Evolutionary conservation across 1,284 basidiomycete species (phyloP), one percentile per base, ranked within the genome.

Genomic region (Ganoderma boninense): DNA sequence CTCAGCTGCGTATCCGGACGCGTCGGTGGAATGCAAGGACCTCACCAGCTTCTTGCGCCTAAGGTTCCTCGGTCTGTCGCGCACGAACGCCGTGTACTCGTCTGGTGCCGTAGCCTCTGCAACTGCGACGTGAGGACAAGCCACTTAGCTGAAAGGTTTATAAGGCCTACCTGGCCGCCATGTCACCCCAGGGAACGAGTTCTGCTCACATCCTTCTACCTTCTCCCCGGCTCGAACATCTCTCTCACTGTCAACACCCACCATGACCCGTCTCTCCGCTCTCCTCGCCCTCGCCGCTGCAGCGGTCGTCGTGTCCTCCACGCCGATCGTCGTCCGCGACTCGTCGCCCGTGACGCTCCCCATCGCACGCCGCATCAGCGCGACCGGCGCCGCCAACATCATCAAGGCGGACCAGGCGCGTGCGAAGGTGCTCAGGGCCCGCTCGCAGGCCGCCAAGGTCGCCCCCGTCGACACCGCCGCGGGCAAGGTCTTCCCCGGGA

Each of bases 401-500:
- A 44, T 72, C 38, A 68, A 75, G 64, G 61, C 62, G 29, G 79
- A 79, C 67, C 77, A 73, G 67, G 77, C 76, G 8, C 73, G 78
- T 57, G 76, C 75, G n/a, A 74, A 74, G 69, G 64, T 64, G 20
- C 71, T 80, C 63, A 74, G 76, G 71, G 60, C 65, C 20, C 66
- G 70, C 71, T 70, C 69, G 35, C 56, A 63, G 44, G 64, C 49
- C 10, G 16, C 54, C 26, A 59, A 65, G 54, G n/a, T 35, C 65
- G 66, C 13, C 23, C 23, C n/a, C 40, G 14, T 14, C n/a, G 23
- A 42, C 14, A 14, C 40, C 35, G 26, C 42, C 73, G 49, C 23
- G 8, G 49, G 23, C 75, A 71, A 76, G 65, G 65, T 75, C 65
- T 78, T 69, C 69, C 64, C 69, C 2, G 77, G 76, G 59, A 20